Evolutionary conservation across 345 rosid species (phyloP).

Genomic region (Heritiera fomes): DNA sequence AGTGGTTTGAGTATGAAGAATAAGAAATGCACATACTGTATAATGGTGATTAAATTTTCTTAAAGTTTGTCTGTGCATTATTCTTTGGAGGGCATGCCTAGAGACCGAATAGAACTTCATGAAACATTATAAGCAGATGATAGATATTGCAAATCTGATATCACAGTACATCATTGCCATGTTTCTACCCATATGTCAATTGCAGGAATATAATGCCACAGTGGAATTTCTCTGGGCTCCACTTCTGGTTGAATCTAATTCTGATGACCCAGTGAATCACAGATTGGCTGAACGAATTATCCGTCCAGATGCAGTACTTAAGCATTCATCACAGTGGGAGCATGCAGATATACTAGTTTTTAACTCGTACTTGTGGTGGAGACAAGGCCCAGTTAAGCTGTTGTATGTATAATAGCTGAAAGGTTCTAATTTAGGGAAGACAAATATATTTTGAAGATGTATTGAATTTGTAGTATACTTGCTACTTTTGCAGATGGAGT

Average conservation of each 20-base stretch:
- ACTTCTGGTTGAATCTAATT: conserved; percentile 89
- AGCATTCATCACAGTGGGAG: conserved; percentile 88
- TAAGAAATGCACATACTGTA: not conserved
- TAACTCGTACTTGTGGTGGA: conserved; percentile 98
- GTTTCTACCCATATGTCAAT: conserved; percentile 19
- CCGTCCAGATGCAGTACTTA: conserved; percentile 84
- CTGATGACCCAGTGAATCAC: conserved; percentile 98
- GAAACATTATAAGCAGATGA: not conserved
- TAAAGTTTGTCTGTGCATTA: not conserved
- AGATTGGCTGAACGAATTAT: conserved; percentile 73
- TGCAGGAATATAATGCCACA: conserved; percentile 88
- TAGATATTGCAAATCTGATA: conserved; percentile 6
- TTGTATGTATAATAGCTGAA: conserved; percentile 42
- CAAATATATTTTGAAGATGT: not conserved
- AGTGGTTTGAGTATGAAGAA: not conserved
- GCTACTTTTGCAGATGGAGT: conserved; percentile 70
- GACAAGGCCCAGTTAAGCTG: conserved; percentile 90
- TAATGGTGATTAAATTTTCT: not conserved
- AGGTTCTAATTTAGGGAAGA: conserved; percentile 15
- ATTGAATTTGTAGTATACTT: not conserved
- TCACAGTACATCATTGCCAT: not conserved
- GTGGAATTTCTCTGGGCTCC: conserved; percentile 98
- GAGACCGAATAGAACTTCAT: not conserved
- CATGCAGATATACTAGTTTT: conserved; percentile 86
- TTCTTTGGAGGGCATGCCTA: not conserved